Base-by-base conservation (phyloP, 2,329 filamentous ascomycete species). In the Eurotiales sp. region DNA sequence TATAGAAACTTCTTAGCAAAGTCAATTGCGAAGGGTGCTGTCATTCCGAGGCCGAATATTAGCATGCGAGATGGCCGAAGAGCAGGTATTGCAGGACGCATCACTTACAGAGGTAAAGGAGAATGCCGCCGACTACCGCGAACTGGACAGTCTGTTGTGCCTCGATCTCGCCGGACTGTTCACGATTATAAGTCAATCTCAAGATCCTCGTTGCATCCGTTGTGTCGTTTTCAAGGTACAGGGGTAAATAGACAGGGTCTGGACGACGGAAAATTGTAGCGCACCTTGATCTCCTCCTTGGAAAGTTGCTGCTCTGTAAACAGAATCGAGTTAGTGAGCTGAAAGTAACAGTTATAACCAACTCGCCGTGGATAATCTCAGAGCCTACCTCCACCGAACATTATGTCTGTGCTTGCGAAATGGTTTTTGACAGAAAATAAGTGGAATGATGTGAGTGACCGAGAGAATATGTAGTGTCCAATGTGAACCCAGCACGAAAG, bases 91-190 rank as follows among this genome's bases (percentile, higher is more conserved):
- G 27, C 37, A 62, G 8, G 23, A 15, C 32, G 40, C 17, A 5
- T 27, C 21, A 64, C 81, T 56, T 76, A 85, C 82, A 83, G 46
- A 85, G 73, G 69, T 85, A 85, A 45, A 85, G 75, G 23, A 83
- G 66, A 46, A 80, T 65, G 58, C 79, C 80, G 50, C 77, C 75
- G 40, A 73, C 72, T 53, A 78, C 64, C 45, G 79, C 79, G 64
- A 74, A 73, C 64, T 78, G 77, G 60, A 85, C 72, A 40, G 79
- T 79, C 58, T 73, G 68, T 50, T 64, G 66, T 22, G 82, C 81
- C 60, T 78, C 72, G 39, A 74, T 67, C 67, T 84, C 81, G 62
- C 75, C 76, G 46, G 69, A 70, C 72, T 75, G 44, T 36, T 25
- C 23, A 22, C 34, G 25, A 17, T 21, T 15, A 22, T 19, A 19